phyloP scores from a whole-genome alignment of 1,284 basidiomycete species.

The Tilletia walkeri region DNA sequence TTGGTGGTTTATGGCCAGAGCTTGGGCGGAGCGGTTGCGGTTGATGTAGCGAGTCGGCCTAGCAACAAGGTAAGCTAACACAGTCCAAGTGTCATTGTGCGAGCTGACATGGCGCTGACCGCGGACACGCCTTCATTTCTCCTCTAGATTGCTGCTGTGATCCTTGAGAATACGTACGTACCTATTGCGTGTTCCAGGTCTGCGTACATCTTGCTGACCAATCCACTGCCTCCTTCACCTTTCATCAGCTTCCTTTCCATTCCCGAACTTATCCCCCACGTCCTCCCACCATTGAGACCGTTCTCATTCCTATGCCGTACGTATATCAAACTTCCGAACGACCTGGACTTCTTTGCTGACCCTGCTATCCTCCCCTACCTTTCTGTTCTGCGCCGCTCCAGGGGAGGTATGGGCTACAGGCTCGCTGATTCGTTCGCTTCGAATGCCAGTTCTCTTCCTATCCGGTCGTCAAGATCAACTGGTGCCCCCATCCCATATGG shows the following conservation, averaged over 20 bases:
- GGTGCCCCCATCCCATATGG: constrained; percentile 83
- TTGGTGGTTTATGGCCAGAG: constrained; percentile 82
- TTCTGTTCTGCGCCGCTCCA: constrained; percentile 7
- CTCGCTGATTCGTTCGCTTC: constrained; percentile 68
- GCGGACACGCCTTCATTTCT: background rate
- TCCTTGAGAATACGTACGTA: constrained; percentile 72
- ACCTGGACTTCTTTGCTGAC: background rate
- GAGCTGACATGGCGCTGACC: background rate
- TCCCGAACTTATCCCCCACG: constrained; percentile 62
- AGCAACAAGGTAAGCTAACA: constrained; percentile 59
- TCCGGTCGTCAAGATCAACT: constrained; percentile 76
- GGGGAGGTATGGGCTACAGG: constrained; percentile 85
- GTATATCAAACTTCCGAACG: background rate
- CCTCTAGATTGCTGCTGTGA: constrained; percentile 68
- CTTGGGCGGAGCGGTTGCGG: constrained; percentile 90
- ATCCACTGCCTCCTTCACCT: background rate
- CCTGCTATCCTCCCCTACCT: background rate
- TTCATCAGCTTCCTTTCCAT: constrained; percentile 45
- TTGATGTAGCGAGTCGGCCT: constrained; percentile 80
- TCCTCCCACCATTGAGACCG: constrained; percentile 74
- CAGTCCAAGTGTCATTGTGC: too few relatives aligned
- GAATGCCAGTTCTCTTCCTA: constrained; percentile 80
- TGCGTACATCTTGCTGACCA: too few relatives aligned
- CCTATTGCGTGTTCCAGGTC: too few relatives aligned
- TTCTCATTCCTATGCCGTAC: constrained; percentile 73